These are phyloP conservation scores for Athelia sp. DNA, from an alignment of 1,284 basidiomycete genomes.

Conservation along the genomic window DNA sequence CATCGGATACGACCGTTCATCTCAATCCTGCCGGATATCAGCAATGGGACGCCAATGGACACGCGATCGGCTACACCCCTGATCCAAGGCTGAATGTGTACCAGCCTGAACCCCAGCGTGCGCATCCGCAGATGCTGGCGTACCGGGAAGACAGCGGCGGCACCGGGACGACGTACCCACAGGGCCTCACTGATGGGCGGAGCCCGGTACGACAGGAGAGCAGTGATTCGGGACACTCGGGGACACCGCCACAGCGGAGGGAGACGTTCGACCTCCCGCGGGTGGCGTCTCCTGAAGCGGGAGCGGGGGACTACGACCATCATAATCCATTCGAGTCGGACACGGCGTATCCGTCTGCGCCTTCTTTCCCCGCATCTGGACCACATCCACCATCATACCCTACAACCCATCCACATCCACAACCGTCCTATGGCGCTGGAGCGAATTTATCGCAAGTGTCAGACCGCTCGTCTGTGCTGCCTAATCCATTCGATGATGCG, in stretches of 20 bases:
- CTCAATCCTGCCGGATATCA: conserved; percentile 25
- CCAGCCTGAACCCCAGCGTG: conserved; percentile 34
- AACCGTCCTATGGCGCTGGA: not conserved
- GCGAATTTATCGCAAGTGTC: no score
- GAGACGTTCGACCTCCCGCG: not conserved
- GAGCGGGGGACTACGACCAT: no score
- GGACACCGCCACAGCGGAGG: conserved; percentile 9
- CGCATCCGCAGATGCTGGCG: not conserved
- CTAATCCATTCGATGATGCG: no score
- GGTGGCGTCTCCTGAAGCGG: not conserved
- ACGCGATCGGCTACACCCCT: conserved; percentile 27
- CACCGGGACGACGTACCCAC: conserved; percentile 3
- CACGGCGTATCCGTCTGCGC: not conserved
- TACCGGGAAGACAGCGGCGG: not conserved
- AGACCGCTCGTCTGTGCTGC: no score
- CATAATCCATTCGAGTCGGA: not conserved
- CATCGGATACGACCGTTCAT: conserved; percentile 36
- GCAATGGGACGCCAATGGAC: conserved; percentile 31
- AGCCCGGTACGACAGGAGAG: conserved; percentile 17
- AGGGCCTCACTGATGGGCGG: conserved; percentile 7
- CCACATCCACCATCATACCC: not conserved
- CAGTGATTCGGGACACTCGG: conserved; percentile 24
- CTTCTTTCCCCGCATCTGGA: not conserved
- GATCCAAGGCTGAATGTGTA: conserved; percentile 25
- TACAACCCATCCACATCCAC: not conserved